Percentiles rank a stretch among this genome's conserved stretches.
Evolutionary conservation across 2,329 filamentous ascomycete species (phyloP).

Genomic region (Beauveria sp.): DNA sequence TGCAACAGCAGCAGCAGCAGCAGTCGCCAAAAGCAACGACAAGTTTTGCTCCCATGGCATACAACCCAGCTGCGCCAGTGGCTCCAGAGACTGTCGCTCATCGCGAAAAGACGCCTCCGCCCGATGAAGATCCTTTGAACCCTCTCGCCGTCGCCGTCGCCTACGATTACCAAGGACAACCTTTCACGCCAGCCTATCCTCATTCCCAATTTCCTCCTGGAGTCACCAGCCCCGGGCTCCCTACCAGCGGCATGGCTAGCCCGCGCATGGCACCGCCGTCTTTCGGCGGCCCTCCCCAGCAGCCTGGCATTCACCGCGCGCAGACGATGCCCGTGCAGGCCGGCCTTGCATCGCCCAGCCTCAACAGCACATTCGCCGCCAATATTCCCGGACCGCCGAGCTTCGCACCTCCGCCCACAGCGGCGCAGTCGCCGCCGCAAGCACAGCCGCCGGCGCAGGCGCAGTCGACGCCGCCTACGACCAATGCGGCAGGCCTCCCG

Average conservation of each 20-base stretch:
- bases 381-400: constrained; percentile 26
- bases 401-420: constrained; percentile 11
- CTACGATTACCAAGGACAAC: constrained; percentile 46
- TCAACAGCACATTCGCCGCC: constrained; percentile 37
- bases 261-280: constrained; percentile 36
- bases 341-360: constrained; percentile 30
- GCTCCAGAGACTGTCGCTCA: constrained; percentile 65
- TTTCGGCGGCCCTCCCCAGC: constrained; percentile 29
- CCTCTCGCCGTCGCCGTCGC: constrained; percentile 51
- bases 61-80: constrained; percentile 72
- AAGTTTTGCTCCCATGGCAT: constrained; percentile 58
- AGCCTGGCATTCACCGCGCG: constrained; percentile 40
- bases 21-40: constrained; percentile 14
- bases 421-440: constrained; percentile 16
- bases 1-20: constrained; percentile 11
- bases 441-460: constrained; percentile 15
- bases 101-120: constrained; percentile 74
- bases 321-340: constrained; percentile 40
- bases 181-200: constrained; percentile 45
- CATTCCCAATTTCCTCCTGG: constrained; percentile 38
- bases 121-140: constrained; percentile 54
- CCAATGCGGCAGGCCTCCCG: constrained; percentile 30
- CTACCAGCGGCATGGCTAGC: constrained; percentile 26
- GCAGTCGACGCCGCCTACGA: constrained; percentile 23
- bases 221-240: constrained; percentile 32